Evolutionary conservation across 306 rosid species (phyloP).

Genomic region (Glycine soja): DNA sequence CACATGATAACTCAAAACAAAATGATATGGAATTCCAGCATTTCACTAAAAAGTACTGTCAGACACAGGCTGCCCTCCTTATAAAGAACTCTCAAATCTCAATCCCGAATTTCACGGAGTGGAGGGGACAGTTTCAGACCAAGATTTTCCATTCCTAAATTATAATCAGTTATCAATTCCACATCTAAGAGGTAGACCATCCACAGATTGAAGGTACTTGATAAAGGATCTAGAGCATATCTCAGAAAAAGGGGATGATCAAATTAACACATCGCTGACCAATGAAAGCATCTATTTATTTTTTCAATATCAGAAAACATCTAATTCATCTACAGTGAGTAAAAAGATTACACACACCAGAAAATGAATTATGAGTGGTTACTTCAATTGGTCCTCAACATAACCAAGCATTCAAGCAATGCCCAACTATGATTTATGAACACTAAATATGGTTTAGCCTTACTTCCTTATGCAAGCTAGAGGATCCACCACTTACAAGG

Average conservation of each 20-base stretch:
- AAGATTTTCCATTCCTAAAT: slow-evolving; percentile 27
- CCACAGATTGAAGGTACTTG: slow-evolving; percentile 5
- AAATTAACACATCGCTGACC: slow-evolving; percentile 7
- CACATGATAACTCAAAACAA: slow-evolving; percentile 21
- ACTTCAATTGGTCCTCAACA: slow-evolving; percentile 12
- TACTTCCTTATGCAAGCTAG: slow-evolving; percentile 22
- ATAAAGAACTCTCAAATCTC: slow-evolving; percentile 16
- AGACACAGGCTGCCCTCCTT: not conserved
- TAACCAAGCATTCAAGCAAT: slow-evolving; percentile 34
- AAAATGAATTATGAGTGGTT: slow-evolving; percentile 7
- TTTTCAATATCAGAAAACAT: slow-evolving; percentile 29
- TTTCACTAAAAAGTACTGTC: slow-evolving; percentile 15
- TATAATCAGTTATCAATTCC: slow-evolving; percentile 12
- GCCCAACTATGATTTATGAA: not conserved
- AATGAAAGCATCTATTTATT: slow-evolving; percentile 21
- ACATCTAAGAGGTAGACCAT: slow-evolving; percentile 37
- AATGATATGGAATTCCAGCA: slow-evolving; percentile 9
- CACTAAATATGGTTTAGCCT: slow-evolving; percentile 21
- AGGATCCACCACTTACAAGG: not conserved
- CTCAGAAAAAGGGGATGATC: not conserved
- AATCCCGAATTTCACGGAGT: slow-evolving; percentile 1
- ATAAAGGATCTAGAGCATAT: slow-evolving; percentile 21
- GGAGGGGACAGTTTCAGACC: not conserved
- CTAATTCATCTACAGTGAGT: not conserved
- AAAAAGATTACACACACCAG: slow-evolving; percentile 21